phyloP scores from a whole-genome alignment of 1,139 yeast species.

The Suhomyces atakaporum region DNA sequence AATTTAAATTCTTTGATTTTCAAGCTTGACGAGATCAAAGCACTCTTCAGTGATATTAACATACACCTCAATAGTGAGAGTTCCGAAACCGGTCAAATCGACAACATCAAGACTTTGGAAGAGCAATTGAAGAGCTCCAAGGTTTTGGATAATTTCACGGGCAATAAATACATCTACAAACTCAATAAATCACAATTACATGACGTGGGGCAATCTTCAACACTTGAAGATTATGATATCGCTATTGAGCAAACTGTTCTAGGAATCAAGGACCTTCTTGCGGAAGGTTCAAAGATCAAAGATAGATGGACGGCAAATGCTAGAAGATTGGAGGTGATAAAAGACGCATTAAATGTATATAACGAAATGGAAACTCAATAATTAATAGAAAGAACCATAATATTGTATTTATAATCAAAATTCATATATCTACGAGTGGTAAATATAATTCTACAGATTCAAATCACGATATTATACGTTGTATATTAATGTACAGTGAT shows the following conservation, averaged over 20 bases:
- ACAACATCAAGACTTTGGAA: conserved; percentile 22
- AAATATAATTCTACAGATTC: no score
- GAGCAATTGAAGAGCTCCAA: conserved; percentile 28
- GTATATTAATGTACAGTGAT: no score
- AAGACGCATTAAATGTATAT: conserved; percentile 19
- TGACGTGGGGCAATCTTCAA: conserved; percentile 5
- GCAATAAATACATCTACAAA: conserved; percentile 23
- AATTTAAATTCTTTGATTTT: conserved; percentile 25
- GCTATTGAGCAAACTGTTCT: conserved; percentile 28
- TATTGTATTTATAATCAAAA: no score
- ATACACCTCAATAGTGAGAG: conserved; percentile 1
- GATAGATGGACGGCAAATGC: conserved; percentile 42
- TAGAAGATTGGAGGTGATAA: conserved; percentile 30
- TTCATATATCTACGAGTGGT: no score
- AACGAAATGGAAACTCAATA: conserved; percentile 12
- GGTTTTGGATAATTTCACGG: conserved; percentile 26
- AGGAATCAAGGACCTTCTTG: conserved; percentile 31
- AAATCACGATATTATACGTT: no score
- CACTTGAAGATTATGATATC: conserved; percentile 36
- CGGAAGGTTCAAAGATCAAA: conserved; percentile 34
- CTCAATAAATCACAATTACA: conserved; percentile 12
- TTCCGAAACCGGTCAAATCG: conserved; percentile 3
- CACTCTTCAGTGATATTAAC: conserved; percentile 24
- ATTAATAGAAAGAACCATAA: conserved; percentile 1
- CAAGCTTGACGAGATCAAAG: conserved; percentile 21